A percentile compares a stretch with the other conserved stretches of the same genome.
phyloP scores from a whole-genome alignment of 345 rosid genomes.

The Bruguiera sexangula region DNA sequence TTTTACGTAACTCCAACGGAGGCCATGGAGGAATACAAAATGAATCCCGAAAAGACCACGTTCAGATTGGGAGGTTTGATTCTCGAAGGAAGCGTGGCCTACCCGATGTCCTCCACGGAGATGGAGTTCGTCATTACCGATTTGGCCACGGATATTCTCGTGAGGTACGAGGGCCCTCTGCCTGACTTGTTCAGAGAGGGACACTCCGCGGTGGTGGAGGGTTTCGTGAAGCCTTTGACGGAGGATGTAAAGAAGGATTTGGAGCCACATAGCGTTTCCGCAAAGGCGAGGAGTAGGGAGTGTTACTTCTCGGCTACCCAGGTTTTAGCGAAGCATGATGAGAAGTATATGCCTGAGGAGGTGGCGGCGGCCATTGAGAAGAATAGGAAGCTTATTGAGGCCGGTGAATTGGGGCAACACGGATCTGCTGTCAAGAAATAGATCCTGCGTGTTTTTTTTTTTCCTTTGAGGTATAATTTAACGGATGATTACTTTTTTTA shows the following conservation, averaged over 20 bases:
- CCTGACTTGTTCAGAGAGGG: conserved; percentile 95
- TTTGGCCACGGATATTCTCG: conserved; percentile 75
- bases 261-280: conserved; percentile 48
- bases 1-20: conserved; percentile 85
- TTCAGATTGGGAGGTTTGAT: conserved; percentile 87
- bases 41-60: conserved; percentile 61
- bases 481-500: too few species aligned
- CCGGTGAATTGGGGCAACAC: conserved; percentile 19
- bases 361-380: conserved; percentile 96
- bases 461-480: background rate
- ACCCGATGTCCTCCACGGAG: conserved; percentile 64
- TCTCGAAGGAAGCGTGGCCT: conserved; percentile 86
- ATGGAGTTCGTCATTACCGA: conserved; percentile 93
- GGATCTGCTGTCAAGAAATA: conserved; percentile 27
- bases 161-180: conserved; percentile 70
- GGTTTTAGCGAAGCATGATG: conserved; percentile 97
- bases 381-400: conserved; percentile 75
- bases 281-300: conserved; percentile 62
- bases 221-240: conserved; percentile 68
- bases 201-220: conserved; percentile 91
- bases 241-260: conserved; percentile 57
- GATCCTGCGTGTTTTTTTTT: background rate
- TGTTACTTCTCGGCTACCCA: conserved; percentile 74
- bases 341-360: conserved; percentile 95
- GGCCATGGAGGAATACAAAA: conserved; percentile 68